Base-by-base conservation (phyloP, 1,284 basidiomycete genomes). In the Puccinia horiana region DNA sequence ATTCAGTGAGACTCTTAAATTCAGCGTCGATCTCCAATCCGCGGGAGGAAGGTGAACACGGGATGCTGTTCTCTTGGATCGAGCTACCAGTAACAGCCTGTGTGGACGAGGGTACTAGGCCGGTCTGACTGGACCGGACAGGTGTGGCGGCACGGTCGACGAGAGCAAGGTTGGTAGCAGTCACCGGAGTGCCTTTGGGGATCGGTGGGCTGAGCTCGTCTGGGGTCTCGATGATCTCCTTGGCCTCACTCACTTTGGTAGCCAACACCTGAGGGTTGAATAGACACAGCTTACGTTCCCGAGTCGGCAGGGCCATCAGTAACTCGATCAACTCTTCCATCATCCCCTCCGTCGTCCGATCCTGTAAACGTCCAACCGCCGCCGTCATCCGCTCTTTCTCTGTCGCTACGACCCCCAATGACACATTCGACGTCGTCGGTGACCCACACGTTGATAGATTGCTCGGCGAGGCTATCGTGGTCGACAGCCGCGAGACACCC, bases 241-340 rank as follows among this genome's bases (percentile, higher is more conserved):
- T 92, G 12, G 94, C 94, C 84, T 94, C 94, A 0, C 90, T 90
- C 18, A 96, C 89, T 87, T 96, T 96, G 32, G 88, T 89, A 77
- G 91, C 90, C 47, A 96, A 89, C 54, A 93, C 90, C 84, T 95
- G 93, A 12, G 89, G 89, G 84, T 94, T 96, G 89, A 96, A 96
- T 61, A 96, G 88, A 87, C 93, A 94, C 90, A 96, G 90, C 0
- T 93, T 94, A 2, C 94, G 91, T 84, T 96, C 94, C 84, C 93
- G 91, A 87, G 94, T 95, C 2, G 93, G 92, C 35, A 96, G 89
- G 84, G 91, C 91, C 90, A 94, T 92, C 49, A 96, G 88, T 76
- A 96, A 88, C 73, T 93, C 93, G 0, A 92, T 91, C 76, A 94
- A 89, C 83, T 93, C 91, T 5, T 85, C 86, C 32, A 65, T 91